These are phyloP conservation scores for Castanea crenata DNA, from an alignment of 306 rosid species.

Conservation along the genomic window DNA sequence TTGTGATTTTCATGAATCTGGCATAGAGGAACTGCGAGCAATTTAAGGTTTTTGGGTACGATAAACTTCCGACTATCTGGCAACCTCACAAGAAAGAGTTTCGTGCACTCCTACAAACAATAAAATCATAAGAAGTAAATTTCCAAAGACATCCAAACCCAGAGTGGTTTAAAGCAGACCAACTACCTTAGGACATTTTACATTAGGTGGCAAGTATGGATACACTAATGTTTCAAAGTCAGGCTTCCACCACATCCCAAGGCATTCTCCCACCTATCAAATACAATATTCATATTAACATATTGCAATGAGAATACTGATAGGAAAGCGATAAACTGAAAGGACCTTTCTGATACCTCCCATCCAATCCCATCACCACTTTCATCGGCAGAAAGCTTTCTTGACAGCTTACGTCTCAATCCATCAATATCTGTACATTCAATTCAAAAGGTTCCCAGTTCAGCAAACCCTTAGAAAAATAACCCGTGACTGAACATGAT, in stretches of 20 bases:
- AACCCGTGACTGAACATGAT: not conserved
- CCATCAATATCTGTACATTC: slow-evolving; percentile 68
- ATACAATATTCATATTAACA: not conserved
- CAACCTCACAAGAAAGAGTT: slow-evolving; percentile 75
- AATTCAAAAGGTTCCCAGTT: slow-evolving; percentile 11
- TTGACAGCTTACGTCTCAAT: slow-evolving; percentile 69
- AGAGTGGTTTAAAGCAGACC: not conserved
- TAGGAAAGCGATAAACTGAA: not conserved
- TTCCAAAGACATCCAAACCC: not conserved
- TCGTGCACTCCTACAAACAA: slow-evolving; percentile 67
- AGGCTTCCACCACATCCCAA: slow-evolving; percentile 88
- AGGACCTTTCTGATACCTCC: slow-evolving; percentile 58
- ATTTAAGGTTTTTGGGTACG: slow-evolving; percentile 67
- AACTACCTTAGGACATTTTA: slow-evolving; percentile 65
- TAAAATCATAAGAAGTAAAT: slow-evolving; percentile 17
- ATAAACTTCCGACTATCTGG: slow-evolving; percentile 67
- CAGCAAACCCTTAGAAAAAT: not conserved
- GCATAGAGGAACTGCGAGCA: slow-evolving; percentile 85
- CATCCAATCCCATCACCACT: slow-evolving; percentile 57
- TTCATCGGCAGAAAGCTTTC: slow-evolving; percentile 58
- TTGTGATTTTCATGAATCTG: slow-evolving; percentile 68
- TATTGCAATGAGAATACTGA: not conserved
- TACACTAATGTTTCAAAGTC: slow-evolving; percentile 66
- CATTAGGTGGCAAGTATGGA: slow-evolving; percentile 60
- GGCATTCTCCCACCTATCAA: slow-evolving; percentile 74